Evolutionary conservation across 805 yeast species (phyloP), one percentile per base, ranked within the genome.

Genomic region (Ogataea pini): DNA sequence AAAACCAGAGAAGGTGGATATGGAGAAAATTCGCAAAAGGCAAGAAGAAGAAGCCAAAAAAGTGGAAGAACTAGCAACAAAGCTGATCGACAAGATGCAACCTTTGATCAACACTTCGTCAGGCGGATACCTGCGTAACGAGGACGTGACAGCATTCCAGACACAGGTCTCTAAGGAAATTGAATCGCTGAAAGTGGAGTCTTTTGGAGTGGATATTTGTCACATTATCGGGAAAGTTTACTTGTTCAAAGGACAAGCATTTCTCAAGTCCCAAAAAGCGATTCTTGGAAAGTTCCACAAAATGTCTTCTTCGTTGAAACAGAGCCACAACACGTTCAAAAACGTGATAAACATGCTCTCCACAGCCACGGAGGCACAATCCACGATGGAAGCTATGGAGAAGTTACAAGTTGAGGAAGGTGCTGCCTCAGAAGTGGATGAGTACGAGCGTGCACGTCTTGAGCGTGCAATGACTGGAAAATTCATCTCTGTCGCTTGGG

Each of bases 401-500:
- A 82, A 79, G 60, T 72, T 85, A 74, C 87, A 85, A 61, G 46
- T 49, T 16, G 59, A 49, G 3, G 55, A 54, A 18, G 37, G 50
- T 4, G 28, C 49, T 8, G 81, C 79, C 46, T 71, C 68, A 16
- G 76, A 73, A 8, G 51, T 75, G 48, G 67, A 68, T 38, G 82
- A 79, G 44, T 72, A 72, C 52, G 67, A 56, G 52, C 63, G 47
- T 54, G 89, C 88, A 2, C 85, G 83, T 51, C 77, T 83, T 72
- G 92, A 86, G 60, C 83, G 85, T 62, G 73, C 83, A 27, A 68
- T 87, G 55, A 82, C 86, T 75, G 94, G 92, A 17, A 87, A 86
- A 64, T 87, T 86, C 16, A 69, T 87, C 29, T 85, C 87, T 7
- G 92, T 91, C 2, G 94, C 94, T 7, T 87, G 95, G 95, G 81